phyloP scores from a whole-genome alignment of 805 yeast genomes.

The Starmerella gropengiesseri region DNA sequence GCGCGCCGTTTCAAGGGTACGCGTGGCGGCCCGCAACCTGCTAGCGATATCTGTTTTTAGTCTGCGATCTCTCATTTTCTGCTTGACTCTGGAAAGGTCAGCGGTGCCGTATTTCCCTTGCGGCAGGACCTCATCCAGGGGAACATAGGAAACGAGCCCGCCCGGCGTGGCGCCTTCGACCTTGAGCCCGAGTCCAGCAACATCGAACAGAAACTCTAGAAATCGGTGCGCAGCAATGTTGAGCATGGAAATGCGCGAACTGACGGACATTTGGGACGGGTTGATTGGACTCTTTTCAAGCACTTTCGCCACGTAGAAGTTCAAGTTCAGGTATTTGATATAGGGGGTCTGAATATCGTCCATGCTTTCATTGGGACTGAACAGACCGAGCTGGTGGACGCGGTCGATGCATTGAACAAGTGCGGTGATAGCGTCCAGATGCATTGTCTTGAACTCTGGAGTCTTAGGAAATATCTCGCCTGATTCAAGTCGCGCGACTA shows the following conservation, averaged over 20 bases:
- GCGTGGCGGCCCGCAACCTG: background rate
- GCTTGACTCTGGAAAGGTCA: background rate
- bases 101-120: conserved; percentile 14
- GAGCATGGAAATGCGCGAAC: conserved; percentile 18
- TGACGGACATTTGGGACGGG: conserved; percentile 12
- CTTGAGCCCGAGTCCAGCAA: conserved; percentile 17
- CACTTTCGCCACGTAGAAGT: conserved; percentile 45
- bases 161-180: background rate
- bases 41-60: background rate
- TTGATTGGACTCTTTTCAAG: conserved; percentile 27
- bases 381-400: conserved; percentile 44
- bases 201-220: conserved; percentile 23
- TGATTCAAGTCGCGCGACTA: conserved; percentile 4
- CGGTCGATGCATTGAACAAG: conserved; percentile 7
- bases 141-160: background rate
- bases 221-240: conserved; percentile 20
- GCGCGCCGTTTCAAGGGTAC: background rate
- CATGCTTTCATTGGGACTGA: conserved; percentile 59
- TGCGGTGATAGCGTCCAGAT: conserved; percentile 6
- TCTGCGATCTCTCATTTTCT: background rate
- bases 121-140: conserved; percentile 11
- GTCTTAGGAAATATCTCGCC: conserved; percentile 9
- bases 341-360: conserved; percentile 60
- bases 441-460: conserved; percentile 10
- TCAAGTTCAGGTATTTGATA: conserved; percentile 47